Evolutionary conservation across 768 basidiomycete species (phyloP).

Genomic region (Dentipellis sp.): DNA sequence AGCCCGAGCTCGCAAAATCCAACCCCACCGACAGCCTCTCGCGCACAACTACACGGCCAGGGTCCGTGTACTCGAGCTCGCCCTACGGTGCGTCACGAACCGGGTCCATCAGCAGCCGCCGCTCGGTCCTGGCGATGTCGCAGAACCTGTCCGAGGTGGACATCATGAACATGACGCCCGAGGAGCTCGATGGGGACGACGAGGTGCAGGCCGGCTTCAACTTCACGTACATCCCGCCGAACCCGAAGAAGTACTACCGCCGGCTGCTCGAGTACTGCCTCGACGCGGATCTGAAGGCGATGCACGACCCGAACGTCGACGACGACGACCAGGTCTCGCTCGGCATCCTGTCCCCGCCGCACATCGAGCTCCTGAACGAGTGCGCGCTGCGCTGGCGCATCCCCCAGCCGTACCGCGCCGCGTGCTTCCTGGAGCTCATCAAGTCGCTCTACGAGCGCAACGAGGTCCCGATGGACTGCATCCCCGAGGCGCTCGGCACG

Average conservation of each 20-base stretch:
- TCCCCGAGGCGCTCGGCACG: conserved; percentile 79
- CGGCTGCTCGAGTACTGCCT: conserved; percentile 79
- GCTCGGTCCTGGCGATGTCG: conserved; percentile 34
- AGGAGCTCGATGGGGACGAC: conserved; percentile 44
- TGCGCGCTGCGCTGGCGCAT: conserved; percentile 90
- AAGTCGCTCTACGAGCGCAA: conserved; percentile 81
- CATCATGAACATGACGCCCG: conserved; percentile 24
- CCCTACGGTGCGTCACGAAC: conserved; percentile 33
- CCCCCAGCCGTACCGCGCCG: conserved; percentile 63
- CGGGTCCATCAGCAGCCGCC: conserved; percentile 58
- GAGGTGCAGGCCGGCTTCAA: conserved; percentile 63
- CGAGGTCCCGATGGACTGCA: conserved; percentile 89
- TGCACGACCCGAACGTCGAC: conserved; percentile 86
- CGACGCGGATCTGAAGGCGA: conserved; percentile 75
- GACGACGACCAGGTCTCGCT: conserved; percentile 94
- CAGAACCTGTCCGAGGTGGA: conserved; percentile 24
- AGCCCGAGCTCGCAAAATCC: conserved; percentile 81
- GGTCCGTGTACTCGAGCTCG: conserved; percentile 36
- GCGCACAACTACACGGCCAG: conserved; percentile 35
- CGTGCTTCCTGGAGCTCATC: conserved; percentile 80
- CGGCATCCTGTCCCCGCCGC: conserved; percentile 73
- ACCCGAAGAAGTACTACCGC: conserved; percentile 78
- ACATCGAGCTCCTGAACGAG: conserved; percentile 79
- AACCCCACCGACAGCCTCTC: conserved; percentile 39
- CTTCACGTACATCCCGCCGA: conserved; percentile 88